Evolutionary conservation across 2,329 filamentous ascomycete genomes (phyloP).

Genomic region (Immersiporthe knoxdaviesiana): DNA sequence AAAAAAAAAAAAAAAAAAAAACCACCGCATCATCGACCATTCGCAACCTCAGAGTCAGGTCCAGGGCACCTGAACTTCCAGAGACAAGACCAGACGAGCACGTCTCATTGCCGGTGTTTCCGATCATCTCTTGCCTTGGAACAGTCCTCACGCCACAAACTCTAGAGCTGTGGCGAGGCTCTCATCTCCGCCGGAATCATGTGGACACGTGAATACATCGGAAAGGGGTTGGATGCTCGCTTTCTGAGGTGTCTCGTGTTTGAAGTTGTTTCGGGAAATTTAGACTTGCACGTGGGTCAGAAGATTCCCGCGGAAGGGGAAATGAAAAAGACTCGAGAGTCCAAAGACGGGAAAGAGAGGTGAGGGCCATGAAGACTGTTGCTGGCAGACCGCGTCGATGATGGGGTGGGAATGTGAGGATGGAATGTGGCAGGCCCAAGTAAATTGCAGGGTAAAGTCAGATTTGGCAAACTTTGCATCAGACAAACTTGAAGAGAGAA

Average conservation of each 20-base stretch:
- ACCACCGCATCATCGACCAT: not conserved
- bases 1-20: too few species aligned
- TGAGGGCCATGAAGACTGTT: not conserved
- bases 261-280: not conserved
- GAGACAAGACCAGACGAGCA: not conserved
- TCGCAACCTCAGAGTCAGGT: not conserved
- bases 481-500: conserved; percentile 15
- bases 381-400: conserved; percentile 6
- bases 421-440: not conserved
- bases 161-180: not conserved
- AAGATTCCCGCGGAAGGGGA: not conserved
- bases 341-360: not conserved
- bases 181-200: not conserved
- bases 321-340: not conserved
- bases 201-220: not conserved
- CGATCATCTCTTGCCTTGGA: not conserved
- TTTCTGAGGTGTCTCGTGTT: conserved; percentile 19
- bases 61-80: not conserved
- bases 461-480: conserved; percentile 24
- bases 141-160: conserved; percentile 9
- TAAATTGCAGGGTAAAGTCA: conserved; percentile 6
- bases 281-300: not conserved
- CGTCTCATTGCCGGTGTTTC: not conserved
- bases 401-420: not conserved
- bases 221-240: not conserved